These are phyloP conservation scores for Metschnikowia orientalis DNA, from an alignment of 805 yeast genomes.

Conservation along the genomic window DNA sequence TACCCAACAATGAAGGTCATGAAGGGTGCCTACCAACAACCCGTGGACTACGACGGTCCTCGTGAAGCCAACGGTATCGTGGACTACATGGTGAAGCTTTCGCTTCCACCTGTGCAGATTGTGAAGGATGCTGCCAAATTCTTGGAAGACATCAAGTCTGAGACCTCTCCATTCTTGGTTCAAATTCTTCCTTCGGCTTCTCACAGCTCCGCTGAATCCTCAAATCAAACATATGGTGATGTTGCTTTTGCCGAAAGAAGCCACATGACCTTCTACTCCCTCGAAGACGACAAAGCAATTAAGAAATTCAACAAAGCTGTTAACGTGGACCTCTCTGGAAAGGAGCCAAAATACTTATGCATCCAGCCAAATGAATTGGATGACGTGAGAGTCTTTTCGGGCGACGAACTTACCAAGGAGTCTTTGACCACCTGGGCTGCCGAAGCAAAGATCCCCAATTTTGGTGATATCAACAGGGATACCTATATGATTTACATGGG, in stretches of 20 bases:
- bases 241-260: slow-evolving; percentile 67
- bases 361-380: slow-evolving; percentile 43
- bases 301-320: slow-evolving; percentile 34
- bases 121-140: slow-evolving; percentile 47
- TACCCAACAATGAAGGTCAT: slow-evolving; percentile 82
- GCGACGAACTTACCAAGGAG: slow-evolving; percentile 24
- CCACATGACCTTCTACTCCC: slow-evolving; percentile 55
- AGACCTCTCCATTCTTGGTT: slow-evolving; percentile 53
- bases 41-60: slow-evolving; percentile 74
- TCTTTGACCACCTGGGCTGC: slow-evolving; percentile 46
- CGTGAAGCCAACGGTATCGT: slow-evolving; percentile 78
- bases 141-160: slow-evolving; percentile 43
- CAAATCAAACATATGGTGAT: slow-evolving; percentile 53
- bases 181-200: slow-evolving; percentile 41
- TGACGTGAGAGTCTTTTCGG: slow-evolving; percentile 46
- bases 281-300: slow-evolving; percentile 39
- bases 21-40: slow-evolving; percentile 43
- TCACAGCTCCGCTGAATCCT: slow-evolving; percentile 18
- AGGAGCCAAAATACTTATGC: slow-evolving; percentile 40
- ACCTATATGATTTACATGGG: slow-evolving; percentile 73
- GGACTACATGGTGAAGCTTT: slow-evolving; percentile 72
- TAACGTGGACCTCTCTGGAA: slow-evolving; percentile 21
- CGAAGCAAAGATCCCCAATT: slow-evolving; percentile 69
- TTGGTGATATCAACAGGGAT: slow-evolving; percentile 82
- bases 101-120: slow-evolving; percentile 61